Conservation (phyloP, 305 asterid species). For the Fraxinus albicans region DNA sequence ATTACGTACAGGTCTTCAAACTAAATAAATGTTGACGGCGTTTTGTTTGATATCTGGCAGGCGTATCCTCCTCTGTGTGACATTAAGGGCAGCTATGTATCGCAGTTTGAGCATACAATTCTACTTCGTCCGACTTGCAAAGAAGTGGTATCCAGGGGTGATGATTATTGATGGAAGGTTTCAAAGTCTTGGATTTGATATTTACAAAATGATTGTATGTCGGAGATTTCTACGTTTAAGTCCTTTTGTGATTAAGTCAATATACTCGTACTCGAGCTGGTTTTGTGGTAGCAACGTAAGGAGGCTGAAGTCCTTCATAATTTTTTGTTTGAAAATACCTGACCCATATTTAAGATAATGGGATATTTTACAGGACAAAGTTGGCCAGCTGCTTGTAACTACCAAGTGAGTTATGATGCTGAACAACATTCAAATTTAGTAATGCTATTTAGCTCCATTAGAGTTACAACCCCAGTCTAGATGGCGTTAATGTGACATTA, state of each 20-base stretch:
- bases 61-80: conserved; percentile 96
- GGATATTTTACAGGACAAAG: background rate
- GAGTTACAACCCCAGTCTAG: no score
- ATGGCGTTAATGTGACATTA: no score
- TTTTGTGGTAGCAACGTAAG: background rate
- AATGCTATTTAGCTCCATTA: no score
- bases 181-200: background rate
- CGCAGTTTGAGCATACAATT: conserved; percentile 95
- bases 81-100: conserved; percentile 82
- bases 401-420: background rate
- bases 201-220: conserved; percentile 3
- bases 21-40: background rate
- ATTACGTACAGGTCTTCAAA: background rate
- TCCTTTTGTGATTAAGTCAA: background rate
- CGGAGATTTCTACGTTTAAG: background rate
- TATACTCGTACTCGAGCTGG: background rate
- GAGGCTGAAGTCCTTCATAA: background rate
- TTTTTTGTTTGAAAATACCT: background rate
- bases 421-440: background rate
- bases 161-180: conserved; percentile 64
- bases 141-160: conserved; percentile 95
- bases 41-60: conserved; percentile 42
- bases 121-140: conserved; percentile 99
- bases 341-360: background rate
- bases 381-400: background rate